Conservation (phyloP, 2,329 filamentous ascomycete species). For the Fonsecaea pugnacius region DNA sequence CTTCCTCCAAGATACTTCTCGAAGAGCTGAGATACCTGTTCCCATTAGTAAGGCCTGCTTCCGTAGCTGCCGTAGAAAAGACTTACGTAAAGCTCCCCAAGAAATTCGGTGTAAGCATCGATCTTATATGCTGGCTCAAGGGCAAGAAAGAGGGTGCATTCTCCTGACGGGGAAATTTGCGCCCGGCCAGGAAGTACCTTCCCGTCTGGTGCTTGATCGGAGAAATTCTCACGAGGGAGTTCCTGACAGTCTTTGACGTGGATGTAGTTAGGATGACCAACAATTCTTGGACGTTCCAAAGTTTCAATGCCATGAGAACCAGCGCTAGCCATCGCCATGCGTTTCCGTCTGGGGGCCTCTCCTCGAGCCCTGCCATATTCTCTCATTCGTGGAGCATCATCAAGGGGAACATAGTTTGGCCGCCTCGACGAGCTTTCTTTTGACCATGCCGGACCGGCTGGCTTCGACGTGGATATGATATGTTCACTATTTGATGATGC, state of each 20-base stretch:
- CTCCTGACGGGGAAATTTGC: background rate
- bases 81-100: background rate
- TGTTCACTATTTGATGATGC: background rate
- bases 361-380: background rate
- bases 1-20: background rate
- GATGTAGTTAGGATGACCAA: background rate
- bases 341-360: background rate
- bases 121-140: background rate
- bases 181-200: background rate
- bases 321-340: background rate
- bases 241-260: background rate
- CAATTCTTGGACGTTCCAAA: slow-evolving; percentile 2
- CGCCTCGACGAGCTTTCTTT: background rate
- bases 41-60: background rate
- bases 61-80: background rate
- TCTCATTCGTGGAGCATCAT: background rate
- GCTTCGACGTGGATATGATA: background rate
- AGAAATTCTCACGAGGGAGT: background rate
- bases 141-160: background rate
- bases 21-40: background rate
- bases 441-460: background rate
- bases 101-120: background rate
- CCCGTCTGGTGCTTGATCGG: background rate
- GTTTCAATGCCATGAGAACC: background rate
- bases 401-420: background rate